These are phyloP conservation scores for Colletotrichum tropicicola DNA, from an alignment of 2,329 filamentous ascomycete species.

Conservation along the genomic window DNA sequence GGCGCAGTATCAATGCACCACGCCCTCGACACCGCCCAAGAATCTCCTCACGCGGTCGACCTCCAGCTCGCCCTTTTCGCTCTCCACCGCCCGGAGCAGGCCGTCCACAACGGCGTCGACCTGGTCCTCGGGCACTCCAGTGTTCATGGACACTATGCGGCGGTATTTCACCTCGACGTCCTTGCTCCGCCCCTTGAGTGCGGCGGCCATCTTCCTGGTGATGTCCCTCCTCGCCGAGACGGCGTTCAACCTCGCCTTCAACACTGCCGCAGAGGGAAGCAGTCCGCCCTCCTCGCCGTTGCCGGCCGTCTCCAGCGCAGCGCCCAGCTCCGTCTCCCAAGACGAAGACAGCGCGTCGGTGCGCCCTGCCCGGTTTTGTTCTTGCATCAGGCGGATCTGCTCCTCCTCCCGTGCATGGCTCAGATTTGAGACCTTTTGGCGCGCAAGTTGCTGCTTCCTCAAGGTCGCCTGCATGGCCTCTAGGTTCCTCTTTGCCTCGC, in stretches of 20 bases:
- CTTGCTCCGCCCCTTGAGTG: constrained; percentile 79
- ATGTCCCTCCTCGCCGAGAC: constrained; percentile 75
- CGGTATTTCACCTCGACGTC: constrained; percentile 90
- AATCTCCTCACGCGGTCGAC: constrained; percentile 82
- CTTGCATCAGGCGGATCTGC: constrained; percentile 57
- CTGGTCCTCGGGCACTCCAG: constrained; percentile 77
- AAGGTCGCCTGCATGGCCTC: constrained; percentile 75
- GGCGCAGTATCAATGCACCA: constrained; percentile 51
- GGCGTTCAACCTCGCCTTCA: constrained; percentile 75
- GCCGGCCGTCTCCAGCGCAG: constrained; percentile 47
- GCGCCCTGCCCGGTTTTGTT: constrained; percentile 46
- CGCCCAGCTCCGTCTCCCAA: constrained; percentile 64
- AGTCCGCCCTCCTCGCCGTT: constrained; percentile 49
- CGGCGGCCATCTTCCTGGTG: constrained; percentile 73
- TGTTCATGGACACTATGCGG: constrained; percentile 88
- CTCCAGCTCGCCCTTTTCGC: constrained; percentile 80
- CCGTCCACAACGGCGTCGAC: constrained; percentile 84
- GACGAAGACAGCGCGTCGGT: constrained; percentile 56
- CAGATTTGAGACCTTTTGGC: constrained; percentile 82
- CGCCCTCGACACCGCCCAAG: constrained; percentile 78
- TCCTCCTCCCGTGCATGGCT: constrained; percentile 78
- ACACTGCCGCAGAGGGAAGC: constrained; percentile 66
- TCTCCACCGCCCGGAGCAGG: constrained; percentile 88
- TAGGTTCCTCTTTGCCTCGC: constrained; percentile 78
- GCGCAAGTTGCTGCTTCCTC: constrained; percentile 70